Base-by-base conservation (phyloP, 768 basidiomycete species). In the Trametes coccinea region DNA sequence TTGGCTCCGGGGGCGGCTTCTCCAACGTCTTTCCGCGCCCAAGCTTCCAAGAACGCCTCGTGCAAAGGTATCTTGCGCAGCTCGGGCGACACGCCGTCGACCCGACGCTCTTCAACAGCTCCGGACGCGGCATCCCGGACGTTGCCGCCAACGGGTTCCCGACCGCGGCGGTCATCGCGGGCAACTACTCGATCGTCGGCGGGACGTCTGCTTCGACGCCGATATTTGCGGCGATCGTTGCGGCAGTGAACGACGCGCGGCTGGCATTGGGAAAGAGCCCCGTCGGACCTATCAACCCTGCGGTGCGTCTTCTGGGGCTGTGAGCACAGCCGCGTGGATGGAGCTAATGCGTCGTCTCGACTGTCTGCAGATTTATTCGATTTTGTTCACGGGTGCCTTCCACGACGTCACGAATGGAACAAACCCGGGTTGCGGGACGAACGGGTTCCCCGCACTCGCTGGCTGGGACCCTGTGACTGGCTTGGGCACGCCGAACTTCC, bases 151-250 rank as follows among this genome's bases (percentile, higher is more conserved):
- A 75, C 52, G 75, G 73, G 67, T 71, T 54, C 43, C 57, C 64
- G 53, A 27, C 49, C 8, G 51, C 27, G 40, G 29, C 16, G 17
- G 56, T 53, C 27, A 33, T 61, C 63, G 49, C n/a, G 17, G 43
- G 39, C 9, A 46, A 56, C 51, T 43, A 57, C 41, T 49, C 49
- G 50, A 45, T 46, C 52, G 13, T 33, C 13, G 59, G 59, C 44
- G 63, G 89, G 37, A 90, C 89, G 1, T 86, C 86, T 13, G 83
- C 84, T 0, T 69, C 87, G 2, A 66, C 84, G 9, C 89, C 88
- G 2, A 77, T 85, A 1, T 86, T 90, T 54, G 80, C 88, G 5
- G 82, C 78, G 27, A 74, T 90, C 46, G 73, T 89, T 6, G 77
- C 87, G 4, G 79, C 89, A 62, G 71, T 90, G 27, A 77, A 76